Base-by-base conservation (phyloP, 257 asterid species). In the Solanum medicagineum region DNA sequence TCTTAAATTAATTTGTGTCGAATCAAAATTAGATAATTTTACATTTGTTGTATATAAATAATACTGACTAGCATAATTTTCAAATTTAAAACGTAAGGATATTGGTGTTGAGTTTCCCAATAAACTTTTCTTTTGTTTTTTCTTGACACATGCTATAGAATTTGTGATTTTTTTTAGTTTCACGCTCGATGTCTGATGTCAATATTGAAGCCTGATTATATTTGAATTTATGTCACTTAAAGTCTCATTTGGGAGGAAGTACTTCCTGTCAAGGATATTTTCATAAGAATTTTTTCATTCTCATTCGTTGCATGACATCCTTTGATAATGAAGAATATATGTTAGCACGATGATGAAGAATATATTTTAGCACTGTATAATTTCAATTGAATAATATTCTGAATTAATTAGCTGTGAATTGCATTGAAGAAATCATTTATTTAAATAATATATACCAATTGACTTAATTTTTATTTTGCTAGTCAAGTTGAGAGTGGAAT, bases 171-270 rank as follows among this genome's bases (percentile, higher is more conserved):
- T 32, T 32, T 32, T 32, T 32, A 32, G 4, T 32, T 32, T 32
- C 36, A 32, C 36, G 0, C 36, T 32, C 4, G 36, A 3, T 32
- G 1, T 3, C 0, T 3, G 3, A 2, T 29, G 32, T 29, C 0
- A 29, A 29, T 29, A 29, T 29, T 32, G 36, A 32, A 32, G 0
- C 0, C 4, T 0, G 4, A 32, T 32, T 32, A 32, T 32, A 32
- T 32, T 32, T 32, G 36, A 32, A 32, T 32, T 32, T 0, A 32
- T 32, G 36, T 32, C 36, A 32, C 36, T 32, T 32, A 32, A 32
- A 32, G 32, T 3, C 36, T 32, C 4, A 32, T 32, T 32, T 32
- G 36, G 4, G 0, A 32, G 3, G 4, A 32, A 32, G 36, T 32
- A 32, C 4, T 32, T 4, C 4, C 1, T 32, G 36, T 32, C 36